These are phyloP conservation scores for Paraphaeosphaeria minitans DNA, from an alignment of 2,329 filamentous ascomycete genomes.

Conservation along the genomic window DNA sequence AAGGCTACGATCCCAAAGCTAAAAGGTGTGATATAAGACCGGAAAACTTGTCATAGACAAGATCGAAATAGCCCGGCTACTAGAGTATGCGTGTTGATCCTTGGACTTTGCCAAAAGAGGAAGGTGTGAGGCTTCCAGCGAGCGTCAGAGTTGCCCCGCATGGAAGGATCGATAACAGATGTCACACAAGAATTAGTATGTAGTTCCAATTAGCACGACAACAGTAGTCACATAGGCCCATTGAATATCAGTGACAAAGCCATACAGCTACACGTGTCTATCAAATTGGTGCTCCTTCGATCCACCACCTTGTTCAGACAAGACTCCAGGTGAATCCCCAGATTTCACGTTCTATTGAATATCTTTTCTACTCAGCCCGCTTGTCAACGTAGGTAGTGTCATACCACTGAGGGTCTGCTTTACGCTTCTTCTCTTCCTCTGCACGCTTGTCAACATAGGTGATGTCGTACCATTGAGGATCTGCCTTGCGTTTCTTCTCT, in stretches of 20 bases:
- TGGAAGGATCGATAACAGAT: neutral
- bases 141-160: neutral
- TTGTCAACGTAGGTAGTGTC: slow-evolving; percentile 16
- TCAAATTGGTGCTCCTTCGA: neutral
- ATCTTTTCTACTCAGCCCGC: slow-evolving; percentile 4
- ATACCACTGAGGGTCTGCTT: slow-evolving; percentile 11
- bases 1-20: slow-evolving; percentile 69
- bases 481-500: slow-evolving; percentile 14
- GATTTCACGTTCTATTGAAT: neutral
- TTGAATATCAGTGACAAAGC: neutral
- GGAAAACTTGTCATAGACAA: slow-evolving; percentile 55
- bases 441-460: slow-evolving; percentile 15
- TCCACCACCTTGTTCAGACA: neutral
- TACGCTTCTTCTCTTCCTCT: neutral
- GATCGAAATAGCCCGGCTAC: neutral
- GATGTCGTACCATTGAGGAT: slow-evolving; percentile 11
- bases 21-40: slow-evolving; percentile 71
- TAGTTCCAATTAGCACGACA: neutral
- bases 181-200: neutral
- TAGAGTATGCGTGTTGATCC: slow-evolving; percentile 47
- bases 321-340: neutral
- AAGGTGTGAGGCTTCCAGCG: neutral
- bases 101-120: neutral
- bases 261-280: neutral
- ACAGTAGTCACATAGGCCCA: neutral